Evolutionary conservation across 2,329 filamentous ascomycete species (phyloP), one percentile per base, ranked within the genome.

Genomic region (Paecilomyces variotii): DNA sequence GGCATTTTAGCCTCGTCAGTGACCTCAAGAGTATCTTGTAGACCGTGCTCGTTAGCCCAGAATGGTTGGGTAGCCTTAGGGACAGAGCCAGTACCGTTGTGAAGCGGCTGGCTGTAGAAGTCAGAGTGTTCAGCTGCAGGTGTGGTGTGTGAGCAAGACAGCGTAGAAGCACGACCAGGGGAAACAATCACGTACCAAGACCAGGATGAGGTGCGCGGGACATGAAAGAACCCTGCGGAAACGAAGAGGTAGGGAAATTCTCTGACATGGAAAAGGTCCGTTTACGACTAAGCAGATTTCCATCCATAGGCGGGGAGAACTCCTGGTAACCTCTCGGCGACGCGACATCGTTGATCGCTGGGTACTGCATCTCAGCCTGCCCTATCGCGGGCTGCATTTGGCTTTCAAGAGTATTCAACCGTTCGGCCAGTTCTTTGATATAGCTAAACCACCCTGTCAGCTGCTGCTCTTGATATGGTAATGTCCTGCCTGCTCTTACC

Each of bases 341-440:
- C 24, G 73, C 70, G 27, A 73, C 70, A 35, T 77, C 74, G 56
- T 74, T 74, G 69, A 78, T 75, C 12, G 70, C 62, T 54, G 76
- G 70, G 61, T 79, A 80, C 14, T 71, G 74, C 59, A 76, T 73
- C 28, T 77, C 75, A 27, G 72, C 63, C 50, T 74, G 70, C 7
- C 71, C 67, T 62, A 74, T 74, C 12, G 69, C 62, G 3, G 75
- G 75, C 57, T 78, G 74, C 59, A 94, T 84, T 69, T 90, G 89
- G 63, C 87, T 88, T 70, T 96, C 91, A 53, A 96, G 87, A 51
- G 84, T 87, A 66, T 92, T 86, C 60, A 96, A 85, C 27, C 91
- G 82, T 69, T 96, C 91, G 26, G 91, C 90, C 25, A 96, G 82
- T 72, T 96, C 91, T 71, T 95, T 96, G 72, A 96, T 96, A 67